Percentiles rank a stretch among this genome's conserved stretches.
Conservation (phyloP, 805 yeast genomes). For the Torulaspora indica region DNA sequence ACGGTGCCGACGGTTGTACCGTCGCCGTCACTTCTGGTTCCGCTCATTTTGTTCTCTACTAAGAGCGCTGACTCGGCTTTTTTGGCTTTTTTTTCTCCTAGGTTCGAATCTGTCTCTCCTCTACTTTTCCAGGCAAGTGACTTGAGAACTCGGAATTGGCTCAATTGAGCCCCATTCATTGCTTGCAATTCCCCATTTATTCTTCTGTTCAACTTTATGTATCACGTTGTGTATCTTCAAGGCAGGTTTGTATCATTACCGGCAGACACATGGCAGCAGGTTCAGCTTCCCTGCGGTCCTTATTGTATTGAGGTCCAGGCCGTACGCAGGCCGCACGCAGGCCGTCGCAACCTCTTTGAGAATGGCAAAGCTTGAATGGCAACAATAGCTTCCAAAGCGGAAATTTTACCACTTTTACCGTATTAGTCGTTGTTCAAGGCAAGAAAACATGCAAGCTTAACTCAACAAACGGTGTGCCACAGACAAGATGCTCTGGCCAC, state of each 20-base stretch:
- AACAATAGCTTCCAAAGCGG: not conserved
- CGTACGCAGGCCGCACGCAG: not conserved
- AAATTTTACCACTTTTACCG: not conserved
- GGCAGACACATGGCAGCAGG: not conserved
- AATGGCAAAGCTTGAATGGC: too few relatives aligned
- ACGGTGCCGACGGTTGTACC: conserved; percentile 85
- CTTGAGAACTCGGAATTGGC: too few relatives aligned
- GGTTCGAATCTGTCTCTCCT: conserved; percentile 5
- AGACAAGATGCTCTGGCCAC: not conserved
- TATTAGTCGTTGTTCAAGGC: not conserved
- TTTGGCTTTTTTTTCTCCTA: conserved; percentile 1
- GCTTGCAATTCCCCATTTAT: too few relatives aligned
- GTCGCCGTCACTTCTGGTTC: conserved; percentile 80
- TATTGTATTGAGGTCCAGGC: not conserved
- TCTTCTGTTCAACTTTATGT: not conserved
- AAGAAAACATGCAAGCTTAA: not conserved
- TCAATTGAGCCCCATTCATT: not conserved
- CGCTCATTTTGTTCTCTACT: conserved; percentile 77
- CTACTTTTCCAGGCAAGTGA: not conserved
- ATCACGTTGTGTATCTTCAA: not conserved
- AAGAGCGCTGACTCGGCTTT: not conserved
- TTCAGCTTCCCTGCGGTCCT: not conserved
- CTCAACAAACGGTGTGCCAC: not conserved
- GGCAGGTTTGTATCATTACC: conserved; percentile 6
- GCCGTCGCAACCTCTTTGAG: not conserved